phyloP scores from a whole-genome alignment of 2,329 filamentous ascomycete genomes.

The Lachnellula willkommii region DNA sequence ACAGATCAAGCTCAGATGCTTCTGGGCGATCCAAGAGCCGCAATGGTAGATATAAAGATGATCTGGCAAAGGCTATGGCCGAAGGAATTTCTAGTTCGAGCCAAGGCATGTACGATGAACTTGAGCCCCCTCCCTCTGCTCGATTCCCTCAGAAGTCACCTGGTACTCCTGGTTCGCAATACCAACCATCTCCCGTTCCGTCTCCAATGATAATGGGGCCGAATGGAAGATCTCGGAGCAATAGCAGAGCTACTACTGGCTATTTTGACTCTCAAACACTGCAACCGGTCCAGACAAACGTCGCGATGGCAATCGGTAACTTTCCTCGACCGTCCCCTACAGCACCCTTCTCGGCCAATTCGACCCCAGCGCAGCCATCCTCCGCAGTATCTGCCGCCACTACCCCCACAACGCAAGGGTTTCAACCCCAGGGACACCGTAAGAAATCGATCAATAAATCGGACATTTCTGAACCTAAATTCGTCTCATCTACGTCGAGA shows the following conservation, averaged over 20 bases:
- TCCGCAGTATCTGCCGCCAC: constrained; percentile 18
- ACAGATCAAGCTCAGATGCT: constrained; percentile 29
- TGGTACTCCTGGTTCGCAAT: constrained; percentile 13
- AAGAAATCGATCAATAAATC: constrained; percentile 31
- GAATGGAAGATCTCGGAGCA: constrained; percentile 23
- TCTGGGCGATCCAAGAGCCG: constrained; percentile 29
- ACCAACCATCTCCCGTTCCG: constrained; percentile 24
- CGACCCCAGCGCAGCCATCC: constrained; percentile 25
- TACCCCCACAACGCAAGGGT: constrained; percentile 19
- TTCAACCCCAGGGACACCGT: constrained; percentile 17
- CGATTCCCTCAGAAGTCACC: constrained; percentile 23
- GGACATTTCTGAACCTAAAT: constrained; percentile 31
- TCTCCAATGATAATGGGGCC: constrained; percentile 19
- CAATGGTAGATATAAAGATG: constrained; percentile 29
- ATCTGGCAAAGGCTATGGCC: constrained; percentile 25
- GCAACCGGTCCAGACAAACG: constrained; percentile 17
- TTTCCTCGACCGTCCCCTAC: constrained; percentile 29
- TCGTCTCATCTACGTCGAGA: constrained; percentile 30
- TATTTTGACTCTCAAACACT: constrained; percentile 26
- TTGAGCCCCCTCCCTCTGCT: constrained; percentile 17
- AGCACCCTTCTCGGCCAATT: constrained; percentile 28
- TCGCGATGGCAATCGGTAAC: constrained; percentile 22
- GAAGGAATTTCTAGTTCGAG: constrained; percentile 21
- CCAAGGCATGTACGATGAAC: constrained; percentile 20
- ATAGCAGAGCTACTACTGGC: constrained; percentile 22